These are phyloP conservation scores for Cytospora leucostoma DNA, from an alignment of 2,329 filamentous ascomycete genomes.

Conservation along the genomic window DNA sequence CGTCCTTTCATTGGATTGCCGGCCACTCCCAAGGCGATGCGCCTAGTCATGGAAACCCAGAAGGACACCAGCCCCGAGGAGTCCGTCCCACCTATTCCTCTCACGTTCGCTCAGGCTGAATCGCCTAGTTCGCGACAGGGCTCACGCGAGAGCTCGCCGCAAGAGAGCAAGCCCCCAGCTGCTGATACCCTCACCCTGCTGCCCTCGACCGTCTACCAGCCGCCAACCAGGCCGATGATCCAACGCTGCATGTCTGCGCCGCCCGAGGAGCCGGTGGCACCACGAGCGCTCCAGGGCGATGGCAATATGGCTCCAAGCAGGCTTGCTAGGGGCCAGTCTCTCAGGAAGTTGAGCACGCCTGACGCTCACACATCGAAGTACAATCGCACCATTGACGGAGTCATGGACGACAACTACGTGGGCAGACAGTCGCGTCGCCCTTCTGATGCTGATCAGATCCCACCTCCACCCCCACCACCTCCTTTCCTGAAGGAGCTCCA, in stretches of 20 bases:
- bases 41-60: constrained; percentile 66
- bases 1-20: constrained; percentile 72
- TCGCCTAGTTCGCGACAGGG: constrained; percentile 38
- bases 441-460: constrained; percentile 53
- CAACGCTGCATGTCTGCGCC: constrained; percentile 65
- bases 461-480: constrained; percentile 56
- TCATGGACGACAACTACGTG: constrained; percentile 37
- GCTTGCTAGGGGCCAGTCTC: constrained; percentile 35
- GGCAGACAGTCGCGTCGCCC: constrained; percentile 40
- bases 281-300: constrained; percentile 36
- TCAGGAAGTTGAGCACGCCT: constrained; percentile 41
- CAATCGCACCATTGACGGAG: constrained; percentile 52
- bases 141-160: constrained; percentile 41
- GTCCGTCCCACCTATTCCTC: constrained; percentile 58
- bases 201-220: constrained; percentile 62
- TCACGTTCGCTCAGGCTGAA: constrained; percentile 46
- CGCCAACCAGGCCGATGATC: constrained; percentile 51
- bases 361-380: constrained; percentile 41
- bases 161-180: constrained; percentile 31
- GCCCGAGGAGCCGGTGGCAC: constrained; percentile 46
- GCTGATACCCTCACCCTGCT: constrained; percentile 47
- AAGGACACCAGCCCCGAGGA: constrained; percentile 39
- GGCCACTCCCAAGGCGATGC: constrained; percentile 89
- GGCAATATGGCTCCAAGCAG: constrained; percentile 21
- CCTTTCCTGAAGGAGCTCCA: constrained; percentile 63